Evolutionary conservation across 768 basidiomycete species (phyloP), one percentile per base, ranked within the genome.

Genomic region (Leccinum incarnatum): DNA sequence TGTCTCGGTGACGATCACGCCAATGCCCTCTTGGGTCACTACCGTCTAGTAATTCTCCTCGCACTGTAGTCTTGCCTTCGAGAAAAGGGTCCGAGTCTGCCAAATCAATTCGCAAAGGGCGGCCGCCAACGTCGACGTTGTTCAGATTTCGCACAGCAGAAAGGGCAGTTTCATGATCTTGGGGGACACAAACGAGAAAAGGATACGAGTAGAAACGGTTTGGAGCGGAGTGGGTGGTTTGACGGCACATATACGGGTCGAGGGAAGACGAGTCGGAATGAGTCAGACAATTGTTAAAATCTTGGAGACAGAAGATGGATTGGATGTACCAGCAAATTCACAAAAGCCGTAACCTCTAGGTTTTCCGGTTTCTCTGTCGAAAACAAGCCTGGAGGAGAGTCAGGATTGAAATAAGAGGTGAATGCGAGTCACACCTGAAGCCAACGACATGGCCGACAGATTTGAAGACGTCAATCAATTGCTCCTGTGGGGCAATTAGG

Each of bases 71-170:
- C 78, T 94, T 89, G 65, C 91, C 89, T 78, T 95, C 88, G 59
- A 94, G 85, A 70, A 93, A 91, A 5, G 95, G 93, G 65, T 95
- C 93, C 29, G 91, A 93, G 70, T 95, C 92, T 49, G 95, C 93
- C 36, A 96, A 82, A 72, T 98, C 96, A 67, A 99, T 95, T 51
- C 95, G 87, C 47, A 99, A 80, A 2, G 91, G 89, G 9, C 97
- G 86, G 4, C 97, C 97, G 56, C 91, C 93, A 32, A 98, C 91
- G 65, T 94, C 93, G 53, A 85, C 85, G 60, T 91, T 93, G 74
- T 97, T 94, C 51, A 99, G 83, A 70, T 98, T 99, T 67, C 97
- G 88, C 15, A 99, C 93, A 51, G 97, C 97, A 53, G 94, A 96
- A 25, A 85, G 75, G 7, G 97, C 97, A 23, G 97, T 98, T 75